Base-by-base conservation (phyloP, 1,284 basidiomycete genomes). In the Wolfiporia cocos region DNA sequence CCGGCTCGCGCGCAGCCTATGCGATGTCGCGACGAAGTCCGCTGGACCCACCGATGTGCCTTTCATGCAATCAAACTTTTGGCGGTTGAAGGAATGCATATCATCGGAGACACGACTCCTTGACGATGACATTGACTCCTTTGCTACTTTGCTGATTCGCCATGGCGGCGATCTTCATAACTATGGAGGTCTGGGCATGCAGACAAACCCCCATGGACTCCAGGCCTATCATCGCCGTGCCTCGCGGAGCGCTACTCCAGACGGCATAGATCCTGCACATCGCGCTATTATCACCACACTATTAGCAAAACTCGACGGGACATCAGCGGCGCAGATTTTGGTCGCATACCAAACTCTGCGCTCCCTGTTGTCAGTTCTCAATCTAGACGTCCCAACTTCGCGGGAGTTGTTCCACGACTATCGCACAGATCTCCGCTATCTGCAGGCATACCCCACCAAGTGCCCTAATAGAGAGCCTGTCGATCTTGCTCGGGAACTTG, bases 71-170 rank as follows among this genome's bases (percentile, higher is more conserved):
- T 67, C 67, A 2, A 79, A 85, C 49, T 92, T 94, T 58, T 94
- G 91, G 91, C 73, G 77, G 29, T 65, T 94, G 52, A 90, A 89
- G 55, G 76, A 79, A 15, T 80, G 73, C 50, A 83, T 92, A 30
- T 83, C 83, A 2, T 44, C 67, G 1, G 51, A 51, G 1, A 62
- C 69, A 3, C 62, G 71, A 20, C 61, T 87, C 21, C 73, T 76
- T 29, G 69, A 70, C 28, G 76, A 80, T 24, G 87, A 91, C 49
- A 69, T 83, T 4, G 68, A 78, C 37, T 85, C 86, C 0, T 92
- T 94, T 50, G 73, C 83, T n/a, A 70, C 77, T 11, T 65, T 94
- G 6, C 65, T 95, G 11, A 65, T 77, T n/a, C 53, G 68, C 5
- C 64, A 64, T 21, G 71, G 86, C 34, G 69, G 73, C 44, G 76